phyloP scores from a whole-genome alignment of 2,329 filamentous ascomycete species.

The Leptographium wingfieldii region DNA sequence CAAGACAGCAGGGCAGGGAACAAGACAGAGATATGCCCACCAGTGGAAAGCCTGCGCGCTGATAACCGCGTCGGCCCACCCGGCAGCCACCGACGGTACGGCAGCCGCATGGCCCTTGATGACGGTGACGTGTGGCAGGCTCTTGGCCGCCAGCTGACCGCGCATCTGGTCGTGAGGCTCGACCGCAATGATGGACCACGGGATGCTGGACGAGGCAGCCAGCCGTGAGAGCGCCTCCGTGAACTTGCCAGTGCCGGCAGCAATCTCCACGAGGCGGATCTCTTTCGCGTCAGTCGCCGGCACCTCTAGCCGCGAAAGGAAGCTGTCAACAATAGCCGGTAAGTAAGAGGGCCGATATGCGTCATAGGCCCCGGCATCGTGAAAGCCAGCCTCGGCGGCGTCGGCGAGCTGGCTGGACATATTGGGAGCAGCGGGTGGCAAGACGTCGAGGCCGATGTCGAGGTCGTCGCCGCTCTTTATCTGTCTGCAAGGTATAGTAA shows the following conservation, averaged over 20 bases:
- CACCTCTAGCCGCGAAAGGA: constrained; percentile 45
- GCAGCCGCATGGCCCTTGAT: constrained; percentile 45
- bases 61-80: constrained; percentile 52
- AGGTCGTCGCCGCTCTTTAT: too few species aligned
- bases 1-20: neutral
- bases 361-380: constrained; percentile 53
- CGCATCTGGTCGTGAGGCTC: constrained; percentile 56
- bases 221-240: constrained; percentile 36
- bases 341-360: constrained; percentile 56
- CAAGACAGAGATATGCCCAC: constrained; percentile 22
- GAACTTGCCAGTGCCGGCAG: constrained; percentile 22
- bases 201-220: constrained; percentile 30
- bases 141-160: constrained; percentile 44
- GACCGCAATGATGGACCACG: constrained; percentile 38
- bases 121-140: constrained; percentile 40
- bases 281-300: constrained; percentile 30
- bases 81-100: constrained; percentile 40
- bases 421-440: neutral
- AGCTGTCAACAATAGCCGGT: constrained; percentile 38
- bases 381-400: constrained; percentile 44
- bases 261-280: constrained; percentile 17
- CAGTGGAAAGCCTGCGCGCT: constrained; percentile 54
- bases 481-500: too few species aligned
- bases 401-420: constrained; percentile 12
- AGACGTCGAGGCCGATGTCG: too few species aligned